Evolutionary conservation across 2,329 filamentous ascomycete genomes (phyloP).

Genomic region (Colletotrichum incanum): DNA sequence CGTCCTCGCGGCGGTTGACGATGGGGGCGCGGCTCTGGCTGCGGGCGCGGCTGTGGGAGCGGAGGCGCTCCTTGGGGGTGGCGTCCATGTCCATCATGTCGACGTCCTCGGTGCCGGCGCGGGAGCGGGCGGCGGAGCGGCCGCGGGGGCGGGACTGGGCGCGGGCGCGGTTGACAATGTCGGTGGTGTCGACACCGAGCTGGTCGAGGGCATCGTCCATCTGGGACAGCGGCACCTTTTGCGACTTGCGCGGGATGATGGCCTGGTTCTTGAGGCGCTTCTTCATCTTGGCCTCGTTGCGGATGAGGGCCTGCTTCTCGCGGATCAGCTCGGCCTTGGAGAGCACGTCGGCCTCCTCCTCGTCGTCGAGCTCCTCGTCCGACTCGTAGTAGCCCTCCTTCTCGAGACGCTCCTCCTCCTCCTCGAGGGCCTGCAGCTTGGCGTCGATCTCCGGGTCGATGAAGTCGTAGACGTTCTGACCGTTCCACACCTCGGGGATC

Average conservation of each 20-base stretch:
- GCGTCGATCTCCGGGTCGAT: constrained; percentile 96
- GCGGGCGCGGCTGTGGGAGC: constrained; percentile 80
- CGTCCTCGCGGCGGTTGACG: constrained; percentile 81
- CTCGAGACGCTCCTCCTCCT: constrained; percentile 94
- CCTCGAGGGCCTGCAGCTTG: constrained; percentile 92
- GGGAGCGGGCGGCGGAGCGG: constrained; percentile 76
- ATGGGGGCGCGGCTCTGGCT: constrained; percentile 60
- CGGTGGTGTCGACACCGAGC: constrained; percentile 87
- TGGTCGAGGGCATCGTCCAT: constrained; percentile 89
- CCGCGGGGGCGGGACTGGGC: constrained; percentile 78
- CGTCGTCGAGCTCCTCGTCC: constrained; percentile 86
- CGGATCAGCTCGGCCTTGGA: constrained; percentile 96
- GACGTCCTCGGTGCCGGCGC: constrained; percentile 74
- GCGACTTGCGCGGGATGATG: constrained; percentile 87
- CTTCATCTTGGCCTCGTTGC: constrained; percentile 95
- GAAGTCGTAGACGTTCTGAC: constrained; percentile 98
- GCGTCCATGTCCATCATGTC: constrained; percentile 83
- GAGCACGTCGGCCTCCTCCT: constrained; percentile 87
- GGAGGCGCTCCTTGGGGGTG: constrained; percentile 71
- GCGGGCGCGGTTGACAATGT: constrained; percentile 81
- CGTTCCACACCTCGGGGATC: constrained; percentile 93
- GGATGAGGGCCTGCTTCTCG: constrained; percentile 92
- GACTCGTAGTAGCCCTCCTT: constrained; percentile 95
- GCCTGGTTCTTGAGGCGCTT: constrained; percentile 98
- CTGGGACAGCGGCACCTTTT: constrained; percentile 86